Base-by-base conservation (phyloP, 495 filamentous ascomycete species). In the Friedmanniomyces endolithicus region DNA sequence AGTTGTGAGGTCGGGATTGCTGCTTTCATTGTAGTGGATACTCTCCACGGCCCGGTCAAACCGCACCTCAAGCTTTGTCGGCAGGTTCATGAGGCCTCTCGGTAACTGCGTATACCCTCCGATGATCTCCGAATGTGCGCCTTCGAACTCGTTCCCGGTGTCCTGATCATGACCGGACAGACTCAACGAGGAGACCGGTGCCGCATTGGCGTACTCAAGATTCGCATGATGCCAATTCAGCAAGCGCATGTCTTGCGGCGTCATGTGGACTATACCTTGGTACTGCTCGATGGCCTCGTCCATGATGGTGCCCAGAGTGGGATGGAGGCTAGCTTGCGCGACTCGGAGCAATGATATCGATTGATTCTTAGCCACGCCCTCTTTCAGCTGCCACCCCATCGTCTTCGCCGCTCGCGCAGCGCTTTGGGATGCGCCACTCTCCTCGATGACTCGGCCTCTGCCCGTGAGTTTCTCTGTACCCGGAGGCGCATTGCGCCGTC, bases 171-270 rank as follows among this genome's bases (percentile, higher is more conserved):
- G 96, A 1, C 88, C 85, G 9, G 84, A 83, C 2, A 99, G 78
- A 68, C 90, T 97, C 17, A 97, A 78, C 51, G 85, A 82, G 53
- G 83, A 78, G 50, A 94, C 82, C 64, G 89, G 94, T 6, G 79
- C 82, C 0, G 92, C 94, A 64, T 96, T 97, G 45, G 90, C 90
- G 64, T 99, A 99, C 65, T 99, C 92, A 27, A 97, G 75, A 63
- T 99, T 99, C 55, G 94, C 92, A 66, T 95, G 83, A 70, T 99
- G 94, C 92, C 92, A 99, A 64, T 97, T 99, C 61, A 96, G 75
- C 31, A 97, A 74, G 45, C 92, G 78, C 70, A 94, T 81, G 61
- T 96, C 92, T 63, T 86, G 85, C 0, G 88, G 79, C 0, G 81
- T 87, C 25, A 99, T 71, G 44, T 92, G 83, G 19, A 96, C 76